Evolutionary conservation across 371 early-diverging fungal species (phyloP), one percentile per base, ranked within the genome.

Genomic region (Mucor irregularis): DNA sequence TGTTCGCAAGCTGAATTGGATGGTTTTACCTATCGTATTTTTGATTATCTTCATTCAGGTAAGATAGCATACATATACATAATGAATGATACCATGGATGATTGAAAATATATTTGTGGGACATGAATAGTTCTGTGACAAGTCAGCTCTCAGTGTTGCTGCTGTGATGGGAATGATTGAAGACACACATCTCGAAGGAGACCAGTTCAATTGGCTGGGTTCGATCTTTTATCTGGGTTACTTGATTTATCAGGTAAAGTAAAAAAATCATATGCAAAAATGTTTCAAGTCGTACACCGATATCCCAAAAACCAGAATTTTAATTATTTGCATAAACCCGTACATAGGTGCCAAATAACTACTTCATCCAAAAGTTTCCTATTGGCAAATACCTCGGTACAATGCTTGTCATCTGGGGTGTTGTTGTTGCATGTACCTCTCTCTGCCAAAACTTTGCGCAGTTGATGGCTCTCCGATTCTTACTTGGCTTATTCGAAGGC

Each of bases 401-500:
- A 5, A 30, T 69, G 11, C 25, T 74, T 4, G 9, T 72, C 5
- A 3, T 69, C 1, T 71, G 74, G 69, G 77, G 77, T n/a, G 24
- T 55, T 22, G 63, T 64, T 10, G 45, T 72, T 60, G 42, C 48
- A 6, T 34, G 39, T 14, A 70, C 73, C 4, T 50, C 71, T 8
- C 7, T 62, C 29, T 64, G 64, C 22, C 22, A 54, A 0, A 70
- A 19, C 1, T 77, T 68, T 53, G n/a, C 53, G 10, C 61, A 72
- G 38, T 31, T 74, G 10, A 53, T 61, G 11, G 73, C 40, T 0
- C 24, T 65, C 0, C 59, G 66, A 4, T 62, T 68, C 21, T 48
- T 77, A 1, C 61, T 74, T 10, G 78, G 77, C 3, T 40, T 73
- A 4, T 63, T 73, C 45, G 73, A 69, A 43, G 78, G 70, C 4